phyloP scores from a whole-genome alignment of 352 stramenopile species.

The Stramenopiles sp. region DNA sequence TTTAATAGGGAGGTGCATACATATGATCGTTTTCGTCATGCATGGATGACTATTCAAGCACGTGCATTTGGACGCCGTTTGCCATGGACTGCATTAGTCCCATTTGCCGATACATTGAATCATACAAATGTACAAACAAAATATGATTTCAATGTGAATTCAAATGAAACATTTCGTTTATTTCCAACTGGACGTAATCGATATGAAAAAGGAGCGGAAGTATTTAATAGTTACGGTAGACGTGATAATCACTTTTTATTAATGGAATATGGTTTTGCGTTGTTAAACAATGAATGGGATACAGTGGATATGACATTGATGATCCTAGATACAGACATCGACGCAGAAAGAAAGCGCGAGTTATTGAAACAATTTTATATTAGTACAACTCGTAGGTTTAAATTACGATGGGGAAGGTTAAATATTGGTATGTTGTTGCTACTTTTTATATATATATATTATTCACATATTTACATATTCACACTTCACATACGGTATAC shows the following conservation, averaged over 20 bases:
- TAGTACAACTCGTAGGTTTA: too few species aligned
- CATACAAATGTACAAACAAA: slow-evolving; percentile 64
- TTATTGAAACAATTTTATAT: too few species aligned
- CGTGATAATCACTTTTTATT: slow-evolving; percentile 56
- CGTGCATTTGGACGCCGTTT: slow-evolving; percentile 64
- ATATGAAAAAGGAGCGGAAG: slow-evolving; percentile 39
- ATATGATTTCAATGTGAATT: slow-evolving; percentile 47
- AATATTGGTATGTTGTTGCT: too few species aligned
- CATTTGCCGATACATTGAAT: slow-evolving; percentile 72
- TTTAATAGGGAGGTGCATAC: slow-evolving; percentile 36
- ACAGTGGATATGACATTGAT: slow-evolving; percentile 22
- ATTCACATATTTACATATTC: too few species aligned
- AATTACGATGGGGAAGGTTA: too few species aligned
- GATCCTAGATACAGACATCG: background rate
- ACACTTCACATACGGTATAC: too few species aligned
- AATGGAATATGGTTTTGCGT: slow-evolving; percentile 71
- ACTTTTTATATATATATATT: too few species aligned
- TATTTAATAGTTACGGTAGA: slow-evolving; percentile 72
- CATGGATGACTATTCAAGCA: slow-evolving; percentile 64
- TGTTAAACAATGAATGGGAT: slow-evolving; percentile 65
- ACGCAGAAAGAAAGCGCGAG: too few species aligned
- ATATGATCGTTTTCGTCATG: slow-evolving; percentile 42
- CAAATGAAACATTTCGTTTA: slow-evolving; percentile 34
- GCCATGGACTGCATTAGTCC: slow-evolving; percentile 64
- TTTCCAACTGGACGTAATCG: slow-evolving; percentile 33